Conservation (phyloP, 2,329 filamentous ascomycete species). For the Trichoderma citrinoviride region DNA sequence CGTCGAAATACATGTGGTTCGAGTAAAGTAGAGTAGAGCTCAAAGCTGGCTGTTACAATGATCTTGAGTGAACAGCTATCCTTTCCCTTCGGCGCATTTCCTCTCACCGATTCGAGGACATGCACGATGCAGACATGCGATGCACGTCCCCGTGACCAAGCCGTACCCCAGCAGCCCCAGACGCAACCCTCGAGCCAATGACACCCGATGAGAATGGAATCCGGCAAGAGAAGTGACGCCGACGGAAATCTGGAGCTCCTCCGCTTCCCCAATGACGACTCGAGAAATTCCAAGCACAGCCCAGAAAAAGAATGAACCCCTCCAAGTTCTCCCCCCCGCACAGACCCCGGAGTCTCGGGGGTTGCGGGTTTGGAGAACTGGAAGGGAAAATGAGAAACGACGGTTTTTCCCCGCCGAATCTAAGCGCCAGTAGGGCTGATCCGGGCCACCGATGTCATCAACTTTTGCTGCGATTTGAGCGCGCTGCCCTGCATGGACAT, state of each 20-base stretch:
- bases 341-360: neutral
- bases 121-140: neutral
- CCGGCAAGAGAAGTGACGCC: neutral
- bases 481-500: neutral
- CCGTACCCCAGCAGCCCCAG: neutral
- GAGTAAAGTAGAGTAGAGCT: too few species aligned
- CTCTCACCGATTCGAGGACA: too few species aligned
- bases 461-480: neutral
- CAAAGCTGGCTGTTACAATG: too few species aligned
- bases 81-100: too few species aligned
- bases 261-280: neutral
- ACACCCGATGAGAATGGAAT: neutral
- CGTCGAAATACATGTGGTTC: too few species aligned
- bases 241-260: conserved; percentile 4
- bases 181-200: too few species aligned
- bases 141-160: neutral
- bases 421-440: conserved; percentile 20
- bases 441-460: conserved; percentile 15
- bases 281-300: neutral
- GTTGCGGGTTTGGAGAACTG: conserved; percentile 1
- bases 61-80: too few species aligned
- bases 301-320: neutral
- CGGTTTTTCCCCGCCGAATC: conserved; percentile 17
- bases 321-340: neutral
- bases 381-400: neutral